These are phyloP conservation scores for Dendrobium chrysotoxum DNA, from an alignment of 106 monocot species.

Conservation along the genomic window DNA sequence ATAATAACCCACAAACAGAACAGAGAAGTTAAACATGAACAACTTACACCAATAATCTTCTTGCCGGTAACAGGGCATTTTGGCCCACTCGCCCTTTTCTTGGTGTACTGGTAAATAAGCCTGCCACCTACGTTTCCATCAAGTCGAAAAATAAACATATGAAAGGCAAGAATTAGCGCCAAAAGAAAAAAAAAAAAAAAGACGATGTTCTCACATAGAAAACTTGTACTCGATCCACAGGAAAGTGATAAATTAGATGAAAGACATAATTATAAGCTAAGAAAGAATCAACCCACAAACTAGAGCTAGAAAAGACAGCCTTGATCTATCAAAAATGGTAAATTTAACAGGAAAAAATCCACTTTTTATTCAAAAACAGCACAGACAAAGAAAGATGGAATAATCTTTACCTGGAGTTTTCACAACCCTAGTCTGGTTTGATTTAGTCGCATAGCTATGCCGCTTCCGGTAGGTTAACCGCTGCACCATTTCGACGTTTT, in stretches of 20 bases:
- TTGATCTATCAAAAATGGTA: not conserved
- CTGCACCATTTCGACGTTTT: slow-evolving; percentile 61
- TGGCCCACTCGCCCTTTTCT: slow-evolving; percentile 87
- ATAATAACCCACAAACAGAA: not conserved
- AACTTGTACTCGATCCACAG: not conserved
- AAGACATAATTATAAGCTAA: not conserved
- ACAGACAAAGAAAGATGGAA: not conserved
- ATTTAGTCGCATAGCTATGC: slow-evolving; percentile 93
- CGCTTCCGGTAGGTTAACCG: slow-evolving; percentile 82
- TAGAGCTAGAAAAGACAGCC: not conserved
- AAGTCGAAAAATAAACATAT: not conserved
- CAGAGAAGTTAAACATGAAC: slow-evolving; percentile 29
- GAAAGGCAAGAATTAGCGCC: not conserved
- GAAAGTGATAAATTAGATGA: not conserved
- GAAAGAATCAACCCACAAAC: not conserved
- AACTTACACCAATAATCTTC: slow-evolving; percentile 80
- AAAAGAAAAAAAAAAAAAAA: not conserved
- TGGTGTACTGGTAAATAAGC: slow-evolving; percentile 80
- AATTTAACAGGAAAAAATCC: not conserved
- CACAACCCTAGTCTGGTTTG: slow-evolving; percentile 79
- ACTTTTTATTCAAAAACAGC: not conserved
- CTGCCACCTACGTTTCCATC: slow-evolving; percentile 51
- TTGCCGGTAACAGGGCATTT: slow-evolving; percentile 94
- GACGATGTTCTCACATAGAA: not conserved
- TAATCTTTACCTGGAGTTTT: slow-evolving; percentile 64